Evolutionary conservation across 148 eudicot genomes (phyloP), one percentile per base, ranked within the genome.

Genomic region (Persicaria maculosa): DNA sequence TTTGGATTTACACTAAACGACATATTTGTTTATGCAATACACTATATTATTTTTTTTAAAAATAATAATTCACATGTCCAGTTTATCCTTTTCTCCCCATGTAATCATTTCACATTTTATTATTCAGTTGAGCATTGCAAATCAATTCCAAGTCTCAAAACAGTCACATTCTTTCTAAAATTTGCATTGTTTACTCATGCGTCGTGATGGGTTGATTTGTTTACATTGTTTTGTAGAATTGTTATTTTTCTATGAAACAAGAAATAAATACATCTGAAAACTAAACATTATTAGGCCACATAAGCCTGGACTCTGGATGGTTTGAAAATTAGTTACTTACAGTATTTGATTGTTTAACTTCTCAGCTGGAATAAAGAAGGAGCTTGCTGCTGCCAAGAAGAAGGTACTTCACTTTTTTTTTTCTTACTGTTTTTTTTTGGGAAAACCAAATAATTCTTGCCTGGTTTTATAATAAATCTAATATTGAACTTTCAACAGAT

Each of bases 321-420:
- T 15, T 15, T 31, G 70, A 65, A 65, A 15, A 14, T 31, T 25
- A 25, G 70, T 65, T 65, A 14, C 70, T 65, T 36, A 40, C 47
- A n/a, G n/a, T n/a, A n/a, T n/a, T 65, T 65, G 70, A 14, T 65
- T 45, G 5, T 65, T 65, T 65, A 46, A 17, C 73, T 76, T 71
- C 78, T 46, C 85, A 91, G 97, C 87, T 81, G 88, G 90, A 73
- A 93, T 93, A 76, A 93, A 82, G 68, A 88, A 86, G 78, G 93
- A 90, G 79, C 79, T 85, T 68, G 84, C 86, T 69, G 82, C 84
- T 83, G 91, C 96, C 19, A 90, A 71, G 81, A 90, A 87, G 84
- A 92, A 85, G 93, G 97, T 93, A 71, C 3, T 36, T 6, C 45
- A 43, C 58, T 25, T n/a, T 45, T 52, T 9, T 1, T 2, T 48